Base-by-base conservation (phyloP, 2,329 filamentous ascomycete genomes). In the Cercospora canescens region DNA sequence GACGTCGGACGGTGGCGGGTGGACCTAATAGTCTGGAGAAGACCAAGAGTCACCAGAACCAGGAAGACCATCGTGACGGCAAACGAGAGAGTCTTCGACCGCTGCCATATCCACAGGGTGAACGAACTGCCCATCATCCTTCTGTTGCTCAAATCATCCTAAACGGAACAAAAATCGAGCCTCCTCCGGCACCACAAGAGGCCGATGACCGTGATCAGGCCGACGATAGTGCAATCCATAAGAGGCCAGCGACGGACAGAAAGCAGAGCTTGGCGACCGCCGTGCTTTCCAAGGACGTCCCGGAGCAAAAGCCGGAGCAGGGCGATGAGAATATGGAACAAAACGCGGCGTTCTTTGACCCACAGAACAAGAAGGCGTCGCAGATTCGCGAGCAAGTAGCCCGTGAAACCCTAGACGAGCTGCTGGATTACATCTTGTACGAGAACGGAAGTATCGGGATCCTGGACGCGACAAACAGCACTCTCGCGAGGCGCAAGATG, bases 391-490 rank as follows among this genome's bases (percentile, higher is more conserved):
- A 99, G 76, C 92, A 96, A 79, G 92, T 96, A 37, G 95, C 95
- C 5, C 87, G 97, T 78, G 91, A 94, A 60, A 98, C 95, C 0
- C 81, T 98, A 59, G 92, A 99, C 73, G 95, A 99, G 76, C 84
- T 98, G 8, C 81, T 99, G 55, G 91, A 97, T 72, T 99, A 96
- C 77, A 88, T 99, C 11, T 83, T 98, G 35, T 84, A 89, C 26
- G 85, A 89, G 62, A 92, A 91, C 30, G 95, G 95, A 55, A 92
- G 93, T 32, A 92, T 98, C 9, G 95, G 95, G 39, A 98, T 99
- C 69, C 87, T 99, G 12, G 95, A 99, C 79, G 95, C 95, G 7
- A 99, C 95, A 7, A 99, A 99, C 81, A 97, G 94, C 81, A 99
- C 95, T 0, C 85, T 96, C 58, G 87, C 92, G 69, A 90, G 95